Evolutionary conservation across 2,329 filamentous ascomycete species (phyloP), one percentile per base, ranked within the genome.

Genomic region (Sphaerulina musiva): DNA sequence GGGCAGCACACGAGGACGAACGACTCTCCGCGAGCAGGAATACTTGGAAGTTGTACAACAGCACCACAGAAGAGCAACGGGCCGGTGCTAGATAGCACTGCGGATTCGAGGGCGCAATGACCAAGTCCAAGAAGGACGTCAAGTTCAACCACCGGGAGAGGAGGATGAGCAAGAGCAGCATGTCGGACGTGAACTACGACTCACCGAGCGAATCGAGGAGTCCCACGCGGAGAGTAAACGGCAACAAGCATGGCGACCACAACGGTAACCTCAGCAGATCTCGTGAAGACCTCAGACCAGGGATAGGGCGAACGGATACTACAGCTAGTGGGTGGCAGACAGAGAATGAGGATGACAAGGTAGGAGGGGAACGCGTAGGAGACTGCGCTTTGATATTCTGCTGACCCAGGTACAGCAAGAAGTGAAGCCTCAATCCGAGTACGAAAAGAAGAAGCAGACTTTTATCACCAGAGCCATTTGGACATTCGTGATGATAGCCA

Each of bases 381-480:
- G 29, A 14, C 29, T 23, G 23, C 26, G 26, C 26, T 29, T 29
- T 29, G 26, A 7, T 29, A 29, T 1, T 29, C 36, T 3, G 9
- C 31, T 36, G 14, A 45, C 48, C 44, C 40, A 17, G 6, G n/a
- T 26, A 12, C 46, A 62, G 59, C 56, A 55, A 39, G 53, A 61
- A 12, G 39, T 49, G 43, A 57, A 56, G 38, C 51, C 55, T 40
- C 54, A 60, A 50, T 64, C 82, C 63, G 93, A 96, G 59, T 96
- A 95, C 72, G 90, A 97, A 70, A 97, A 97, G 82, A 98, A 98
- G 75, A 96, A 95, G 77, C 86, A 90, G 72, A 95, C 93, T 71
- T 97, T 98, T 77, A 87, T 96, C 68, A 95, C 90, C 39, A 85
- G 93, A 67, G 92, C 92, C 51, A 89, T 96, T 78, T 98, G 93